Evolutionary conservation across 306 rosid species (phyloP), one percentile per base, ranked within the genome.

Genomic region (Styphnolobium japonicum): DNA sequence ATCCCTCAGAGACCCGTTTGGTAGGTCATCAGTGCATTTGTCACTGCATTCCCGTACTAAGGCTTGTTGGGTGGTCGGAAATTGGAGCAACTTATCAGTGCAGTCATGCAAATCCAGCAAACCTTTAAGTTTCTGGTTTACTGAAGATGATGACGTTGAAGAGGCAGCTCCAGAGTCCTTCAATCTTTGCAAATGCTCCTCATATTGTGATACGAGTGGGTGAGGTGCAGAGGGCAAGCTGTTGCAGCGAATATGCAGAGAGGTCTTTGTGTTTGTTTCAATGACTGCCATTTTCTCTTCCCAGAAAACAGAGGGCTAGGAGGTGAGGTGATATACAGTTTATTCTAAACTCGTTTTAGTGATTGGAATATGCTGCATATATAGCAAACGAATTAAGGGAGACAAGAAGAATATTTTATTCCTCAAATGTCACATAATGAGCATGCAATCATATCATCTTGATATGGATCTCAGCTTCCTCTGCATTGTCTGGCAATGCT

Each of bases 191-290:
- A 83, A n/a, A 21, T 63, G 76, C 39, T 53, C 80, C 40, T 83
- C 33, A 7, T 10, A 33, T 71, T 77, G 46, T 21, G 76, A 64
- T 4, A 40, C 3, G 5, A 63, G 4, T 2, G 82, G 79, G 22
- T 77, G 80, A 19, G 82, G 73, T 52, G 68, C 29, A 3, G 79
- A 61, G 15, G 86, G 77, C 34, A 72, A 43, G 76, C 86, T 83
- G 64, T 65, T 78, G 63, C 49, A 42, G n/a, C 80, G 80, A 55
- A 22, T 15, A 31, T 83, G 86, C 39, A 63, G 3, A n/a, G 67
- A 65, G 63, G 1, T 23, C 36, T 61, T 51, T 39, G 70, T 10
- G 23, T 19, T 76, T 48, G 45, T 45, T 40, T 60, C 71, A 22
- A 48, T 57, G 71, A 58, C 31, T 61, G 75, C 71, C 86, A 76